Base-by-base conservation (phyloP, 495 filamentous ascomycete genomes). In the Jackrogersella minutella region DNA sequence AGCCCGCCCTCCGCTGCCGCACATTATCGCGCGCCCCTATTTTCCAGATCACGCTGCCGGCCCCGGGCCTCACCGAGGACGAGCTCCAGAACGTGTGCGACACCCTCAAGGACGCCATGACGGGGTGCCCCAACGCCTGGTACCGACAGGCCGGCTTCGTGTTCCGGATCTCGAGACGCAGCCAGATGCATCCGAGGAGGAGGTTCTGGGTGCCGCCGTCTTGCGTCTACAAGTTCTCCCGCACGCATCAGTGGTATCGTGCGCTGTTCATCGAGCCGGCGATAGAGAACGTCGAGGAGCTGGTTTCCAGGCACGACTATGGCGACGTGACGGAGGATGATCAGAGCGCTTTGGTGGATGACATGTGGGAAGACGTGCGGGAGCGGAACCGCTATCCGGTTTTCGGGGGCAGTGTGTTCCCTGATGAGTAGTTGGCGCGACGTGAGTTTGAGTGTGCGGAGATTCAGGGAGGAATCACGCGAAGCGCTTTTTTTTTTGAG, bases 321-420 rank as follows among this genome's bases (percentile, higher is more conserved):
- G 56, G 44, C 6, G 64, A 71, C 13, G 26, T 56, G 31, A 65
- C 59, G 31, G 69, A 64, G 3, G 64, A 64, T 22, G 65, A 71
- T 24, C 65, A 57, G 50, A 53, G 49, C 8, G 62, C 34, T 13
- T 31, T 69, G 31, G 41, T 69, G 0, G 10, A 59, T 44, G 59
- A 64, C 0, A 69, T 64, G 59, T 60, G 66, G 66, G 31, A 1
- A 1, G 49, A 55, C 14, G 66, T 64, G 14, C 17, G 54, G 22
- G 4, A 2, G 3, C 22, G 8, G 13, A 46, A 17, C 22, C 34
- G 44, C 26, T 33, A 30, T 57, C 17, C 1, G 28, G n/a, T 1
- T 9, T 24, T 16, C 28, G 26, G 3, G 5, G 22, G 14, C 24
- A 26, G 3, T 8, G 16, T 16, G 6, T 9, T 2, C 3, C 26